Percentiles rank a stretch among this genome's conserved stretches.
Evolutionary conservation across 441 rosid genomes (phyloP).

Genomic region (Aquilaria agallochum): DNA sequence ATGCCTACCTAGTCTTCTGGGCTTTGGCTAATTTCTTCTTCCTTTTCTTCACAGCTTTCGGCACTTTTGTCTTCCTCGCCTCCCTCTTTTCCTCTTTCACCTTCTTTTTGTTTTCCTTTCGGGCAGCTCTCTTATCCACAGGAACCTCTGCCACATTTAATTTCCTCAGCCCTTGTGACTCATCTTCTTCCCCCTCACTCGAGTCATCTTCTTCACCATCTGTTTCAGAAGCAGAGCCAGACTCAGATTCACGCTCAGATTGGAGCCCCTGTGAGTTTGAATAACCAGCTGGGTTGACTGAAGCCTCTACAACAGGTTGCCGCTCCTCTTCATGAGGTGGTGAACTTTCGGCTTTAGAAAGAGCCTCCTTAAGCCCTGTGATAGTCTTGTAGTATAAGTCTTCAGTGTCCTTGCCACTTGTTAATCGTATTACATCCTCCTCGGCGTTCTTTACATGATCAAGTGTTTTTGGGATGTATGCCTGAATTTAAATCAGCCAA

Average conservation of each 20-base stretch:
- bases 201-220: constrained; percentile 35
- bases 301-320: constrained; percentile 18
- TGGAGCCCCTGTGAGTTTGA: constrained; percentile 19
- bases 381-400: constrained; percentile 74
- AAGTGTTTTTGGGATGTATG: constrained; percentile 81
- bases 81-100: constrained; percentile 92
- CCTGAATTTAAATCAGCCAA: constrained; percentile 22
- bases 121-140: constrained; percentile 68
- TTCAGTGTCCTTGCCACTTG: constrained; percentile 65
- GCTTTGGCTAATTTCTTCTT: constrained; percentile 88
- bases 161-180: constrained; percentile 1
- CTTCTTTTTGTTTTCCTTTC: constrained; percentile 94
- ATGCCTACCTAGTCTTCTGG: constrained; percentile 55
- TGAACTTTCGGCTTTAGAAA: constrained; percentile 28
- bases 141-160: constrained; percentile 28
- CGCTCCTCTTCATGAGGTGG: constrained; percentile 11
- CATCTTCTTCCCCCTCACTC: constrained; percentile 25
- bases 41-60: constrained; percentile 87
- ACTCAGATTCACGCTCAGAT: constrained; percentile 1
- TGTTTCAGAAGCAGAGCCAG: constrained; percentile 21
- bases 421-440: constrained; percentile 65
- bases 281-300: constrained; percentile 5
- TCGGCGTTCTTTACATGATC: constrained; percentile 71
- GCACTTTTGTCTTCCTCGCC: constrained; percentile 70
- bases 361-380: constrained; percentile 74